Conservation (phyloP, 148 eudicot genomes). For the Silene conica region DNA sequence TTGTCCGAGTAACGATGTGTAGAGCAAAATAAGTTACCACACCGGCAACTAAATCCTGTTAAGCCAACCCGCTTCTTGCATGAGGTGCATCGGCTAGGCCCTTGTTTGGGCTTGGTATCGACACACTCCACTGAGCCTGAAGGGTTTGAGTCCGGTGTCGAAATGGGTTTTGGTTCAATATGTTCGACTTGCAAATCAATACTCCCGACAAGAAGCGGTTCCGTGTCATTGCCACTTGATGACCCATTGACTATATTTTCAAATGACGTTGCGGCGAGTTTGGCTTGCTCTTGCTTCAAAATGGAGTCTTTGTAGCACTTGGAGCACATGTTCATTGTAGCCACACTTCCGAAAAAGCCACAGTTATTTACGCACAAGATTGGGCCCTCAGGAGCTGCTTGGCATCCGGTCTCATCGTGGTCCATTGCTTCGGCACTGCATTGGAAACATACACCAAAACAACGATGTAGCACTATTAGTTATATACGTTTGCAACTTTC, state of each 20-base stretch:
- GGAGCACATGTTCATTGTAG: constrained; percentile 82
- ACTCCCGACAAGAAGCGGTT: constrained; percentile 20
- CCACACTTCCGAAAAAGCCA: constrained; percentile 80
- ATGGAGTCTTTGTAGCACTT: constrained; percentile 69
- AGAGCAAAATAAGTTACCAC: constrained; percentile 58
- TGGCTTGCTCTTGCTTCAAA: constrained; percentile 69
- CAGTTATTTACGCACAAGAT: constrained; percentile 66
- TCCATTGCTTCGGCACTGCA: constrained; percentile 45
- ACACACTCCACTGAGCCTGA: constrained; percentile 25
- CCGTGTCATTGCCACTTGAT: constrained; percentile 36
- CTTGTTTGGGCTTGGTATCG: constrained; percentile 36
- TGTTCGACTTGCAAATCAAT: constrained; percentile 31
- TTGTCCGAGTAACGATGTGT: constrained; percentile 67
- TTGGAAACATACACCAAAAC: not conserved
- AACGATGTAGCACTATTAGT: not conserved
- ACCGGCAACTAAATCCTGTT: constrained; percentile 66
- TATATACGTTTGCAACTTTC: not conserved
- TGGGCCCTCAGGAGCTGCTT: constrained; percentile 54
- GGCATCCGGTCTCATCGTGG: constrained; percentile 61
- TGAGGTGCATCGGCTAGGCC: constrained; percentile 51
- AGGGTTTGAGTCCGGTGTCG: constrained; percentile 29
- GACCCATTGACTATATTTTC: constrained; percentile 65
- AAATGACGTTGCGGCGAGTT: constrained; percentile 60
- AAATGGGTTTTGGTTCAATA: constrained; percentile 24
- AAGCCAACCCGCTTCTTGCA: constrained; percentile 68